Evolutionary conservation across 345 rosid species (phyloP).

Genomic region (Lumnitzera littorea): DNA sequence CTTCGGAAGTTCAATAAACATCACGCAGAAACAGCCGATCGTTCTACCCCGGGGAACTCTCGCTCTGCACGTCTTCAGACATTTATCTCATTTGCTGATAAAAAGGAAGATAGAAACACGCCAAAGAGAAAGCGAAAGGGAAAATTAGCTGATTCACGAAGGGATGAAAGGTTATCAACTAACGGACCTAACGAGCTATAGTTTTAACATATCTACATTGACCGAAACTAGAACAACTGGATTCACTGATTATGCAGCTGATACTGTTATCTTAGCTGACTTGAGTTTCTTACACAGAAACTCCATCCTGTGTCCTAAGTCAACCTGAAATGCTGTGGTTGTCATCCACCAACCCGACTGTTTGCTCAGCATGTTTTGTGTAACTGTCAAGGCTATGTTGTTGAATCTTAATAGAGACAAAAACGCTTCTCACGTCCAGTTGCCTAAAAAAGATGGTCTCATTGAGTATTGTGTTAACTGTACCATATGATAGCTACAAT

Average conservation of each 20-base stretch:
- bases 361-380: too few species aligned
- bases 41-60: slow-evolving; percentile 25
- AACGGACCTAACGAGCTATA: slow-evolving; percentile 11
- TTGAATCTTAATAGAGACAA: too few species aligned
- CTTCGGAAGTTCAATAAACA: slow-evolving; percentile 40
- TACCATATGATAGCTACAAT: too few species aligned
- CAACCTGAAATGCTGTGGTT: too few species aligned
- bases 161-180: slow-evolving; percentile 8
- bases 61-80: slow-evolving; percentile 46
- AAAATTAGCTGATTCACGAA: slow-evolving; percentile 14
- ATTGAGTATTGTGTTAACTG: too few species aligned
- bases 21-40: slow-evolving; percentile 19
- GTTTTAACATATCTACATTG: slow-evolving; percentile 6
- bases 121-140: slow-evolving; percentile 55
- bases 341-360: too few species aligned
- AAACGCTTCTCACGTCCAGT: too few species aligned
- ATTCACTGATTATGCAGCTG: not conserved
- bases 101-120: slow-evolving; percentile 43
- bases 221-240: slow-evolving; percentile 8
- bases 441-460: too few species aligned
- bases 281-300: too few species aligned
- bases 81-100: slow-evolving; percentile 60
- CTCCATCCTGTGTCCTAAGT: too few species aligned
- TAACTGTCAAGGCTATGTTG: too few species aligned
- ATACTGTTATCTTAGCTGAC: too few species aligned